Conservation (phyloP, 495 filamentous ascomycete genomes). For the Aspergillus bridgeri region DNA sequence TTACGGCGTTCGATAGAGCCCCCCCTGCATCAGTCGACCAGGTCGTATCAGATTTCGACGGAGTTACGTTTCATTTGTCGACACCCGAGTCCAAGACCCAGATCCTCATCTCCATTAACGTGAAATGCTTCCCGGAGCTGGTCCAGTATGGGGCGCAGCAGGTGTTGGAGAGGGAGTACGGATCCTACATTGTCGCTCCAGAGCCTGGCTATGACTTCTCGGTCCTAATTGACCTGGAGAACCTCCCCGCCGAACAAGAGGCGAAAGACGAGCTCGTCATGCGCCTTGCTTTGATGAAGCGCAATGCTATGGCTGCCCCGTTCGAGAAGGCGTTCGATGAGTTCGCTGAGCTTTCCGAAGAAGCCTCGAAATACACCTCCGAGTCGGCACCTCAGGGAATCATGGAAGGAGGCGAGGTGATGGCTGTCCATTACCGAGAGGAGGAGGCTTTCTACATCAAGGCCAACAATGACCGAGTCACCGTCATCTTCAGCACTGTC, state of each 20-base stretch:
- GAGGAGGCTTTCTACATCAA: constrained; percentile 99
- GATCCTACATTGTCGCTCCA: constrained; percentile 79
- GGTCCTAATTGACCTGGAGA: constrained; percentile 80
- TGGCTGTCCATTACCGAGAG: constrained; percentile 95
- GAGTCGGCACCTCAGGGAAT: constrained; percentile 90
- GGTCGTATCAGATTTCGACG: constrained; percentile 96
- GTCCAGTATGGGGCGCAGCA: constrained; percentile 87
- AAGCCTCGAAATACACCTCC: constrained; percentile 82
- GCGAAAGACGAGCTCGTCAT: constrained; percentile 79
- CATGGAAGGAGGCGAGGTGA: constrained; percentile 83
- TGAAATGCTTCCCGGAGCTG: constrained; percentile 92
- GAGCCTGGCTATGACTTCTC: constrained; percentile 96
- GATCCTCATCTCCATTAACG: constrained; percentile 86
- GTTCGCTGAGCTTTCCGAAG: constrained; percentile 77
- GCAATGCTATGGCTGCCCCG: constrained; percentile 96
- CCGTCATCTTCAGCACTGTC: constrained; percentile 97
- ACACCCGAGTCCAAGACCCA: constrained; percentile 89
- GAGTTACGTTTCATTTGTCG: constrained; percentile 94
- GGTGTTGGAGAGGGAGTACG: constrained; percentile 92
- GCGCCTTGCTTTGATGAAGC: constrained; percentile 84
- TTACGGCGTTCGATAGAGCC: constrained; percentile 52
- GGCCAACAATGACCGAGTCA: constrained; percentile 92
- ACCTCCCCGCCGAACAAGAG: constrained; percentile 75
- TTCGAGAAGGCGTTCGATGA: constrained; percentile 96
- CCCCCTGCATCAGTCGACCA: constrained; percentile 88